These are phyloP conservation scores for Phytophthora nicotianae DNA, from an alignment of 352 stramenopile species.

Conservation along the genomic window DNA sequence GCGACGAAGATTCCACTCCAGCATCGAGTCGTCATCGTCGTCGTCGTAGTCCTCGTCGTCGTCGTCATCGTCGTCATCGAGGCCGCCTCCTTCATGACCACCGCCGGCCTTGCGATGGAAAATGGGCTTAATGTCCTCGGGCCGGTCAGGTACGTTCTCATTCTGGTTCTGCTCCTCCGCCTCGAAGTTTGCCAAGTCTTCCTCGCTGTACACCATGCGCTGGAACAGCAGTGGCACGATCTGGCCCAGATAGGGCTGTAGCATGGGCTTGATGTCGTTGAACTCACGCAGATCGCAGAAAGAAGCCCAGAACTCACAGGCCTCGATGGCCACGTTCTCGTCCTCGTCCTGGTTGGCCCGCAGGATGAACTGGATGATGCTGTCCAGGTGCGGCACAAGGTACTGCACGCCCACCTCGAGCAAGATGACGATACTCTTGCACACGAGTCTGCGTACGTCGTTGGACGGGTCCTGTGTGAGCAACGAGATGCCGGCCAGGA, in stretches of 20 bases:
- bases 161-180: slow-evolving; percentile 88
- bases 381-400: slow-evolving; percentile 88
- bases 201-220: slow-evolving; percentile 96
- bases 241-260: slow-evolving; percentile 87
- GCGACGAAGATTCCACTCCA: slow-evolving; percentile 96
- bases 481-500: slow-evolving; percentile 88
- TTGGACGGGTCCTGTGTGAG: slow-evolving; percentile 85
- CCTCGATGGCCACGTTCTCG: slow-evolving; percentile 87
- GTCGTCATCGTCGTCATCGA: slow-evolving; percentile 83
- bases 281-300: slow-evolving; percentile 90
- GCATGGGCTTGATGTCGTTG: slow-evolving; percentile 91
- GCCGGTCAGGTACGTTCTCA: slow-evolving; percentile 90
- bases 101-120: slow-evolving; percentile 70
- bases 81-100: slow-evolving; percentile 23
- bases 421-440: slow-evolving; percentile 91
- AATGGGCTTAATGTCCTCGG: slow-evolving; percentile 91
- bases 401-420: slow-evolving; percentile 90
- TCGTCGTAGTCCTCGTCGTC: slow-evolving; percentile 92
- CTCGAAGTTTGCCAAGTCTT: slow-evolving; percentile 91
- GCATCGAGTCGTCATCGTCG: slow-evolving; percentile 91
- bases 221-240: slow-evolving; percentile 94
- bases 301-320: slow-evolving; percentile 91
- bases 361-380: slow-evolving; percentile 93
- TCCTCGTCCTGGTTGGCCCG: slow-evolving; percentile 86
- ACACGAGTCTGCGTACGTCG: slow-evolving; percentile 87